Base-by-base conservation (phyloP, 305 asterid genomes). In the Rubia tinctorum region DNA sequence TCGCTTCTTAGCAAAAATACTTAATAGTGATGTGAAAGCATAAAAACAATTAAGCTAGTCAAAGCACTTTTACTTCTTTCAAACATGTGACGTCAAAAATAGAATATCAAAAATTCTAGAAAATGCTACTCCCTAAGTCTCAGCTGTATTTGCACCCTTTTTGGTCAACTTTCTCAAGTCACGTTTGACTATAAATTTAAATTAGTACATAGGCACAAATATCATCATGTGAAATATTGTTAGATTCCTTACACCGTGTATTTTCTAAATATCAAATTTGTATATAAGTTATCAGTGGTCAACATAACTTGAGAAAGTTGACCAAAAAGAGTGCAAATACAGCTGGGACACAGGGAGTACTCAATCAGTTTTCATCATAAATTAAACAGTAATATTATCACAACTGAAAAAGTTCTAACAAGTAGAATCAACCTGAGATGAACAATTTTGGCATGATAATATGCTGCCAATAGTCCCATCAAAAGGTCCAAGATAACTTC, bases 371-470 rank as follows among this genome's bases (percentile, higher is more conserved):
- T 4, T 7, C 65, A 37, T 43, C 2, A 63, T 17, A 61, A 17
- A 73, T 45, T 20, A 59, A 69, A 58, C 53, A 51, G 55, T 47
- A 61, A 45, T 25, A 61, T 4, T 53, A 23, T 44, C 23, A 59
- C 25, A 69, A 68, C 10, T 74, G 27, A 66, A 74, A 80, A 69
- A 77, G 79, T 2, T 79, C 82, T 81, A 71, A 82, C 80, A 82
- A 84, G 95, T 88, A 82, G 87, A 83, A 83, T 91, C 91, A 87
- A 94, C 99, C 98, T 91, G 97, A 89, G 85, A 84, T 74, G 91
- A 88, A 80, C 99, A 94, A 81, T 90, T 91, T 81, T 87, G 89
- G 83, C 99, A 94, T 70, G 82, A 71, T 79, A 94, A 84, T 79
- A 73, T 66, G 88, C 97, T 92, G 84, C 93, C 82, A 59, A 92